Base-by-base conservation (phyloP, 2,329 filamentous ascomycete species). In the Orbilia ellipsospora region DNA sequence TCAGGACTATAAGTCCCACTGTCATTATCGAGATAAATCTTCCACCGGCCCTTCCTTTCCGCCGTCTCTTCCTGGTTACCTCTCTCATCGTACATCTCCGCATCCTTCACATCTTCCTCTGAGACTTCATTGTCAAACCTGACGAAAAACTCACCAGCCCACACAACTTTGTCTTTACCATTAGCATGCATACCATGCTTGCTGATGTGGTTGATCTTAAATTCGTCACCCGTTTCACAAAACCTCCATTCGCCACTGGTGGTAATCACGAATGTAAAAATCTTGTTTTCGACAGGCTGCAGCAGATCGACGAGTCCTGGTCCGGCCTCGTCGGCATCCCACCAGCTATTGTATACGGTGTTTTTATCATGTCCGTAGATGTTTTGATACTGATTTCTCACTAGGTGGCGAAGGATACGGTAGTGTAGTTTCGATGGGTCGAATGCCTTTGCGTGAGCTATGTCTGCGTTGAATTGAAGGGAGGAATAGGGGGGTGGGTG, bases 101-200 rank as follows among this genome's bases (percentile, higher is more conserved):
- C 65, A 36, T 77, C 62, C 6, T 16, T 28, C 18, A 57, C 42
- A n/a, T 77, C 61, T 5, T 60, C 54, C 16, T 48, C 54, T 0
- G 62, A 28, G 16, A 50, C 28, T 4, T 57, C 54, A 8, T 31
- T 36, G 6, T 72, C 67, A 13, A 57, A 59, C 7, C 72, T 60
- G 40, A 72, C 16, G 26, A 77, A 77, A 31, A 77, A 77, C 52
- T 77, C 73, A 0, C 73, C 73, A 16, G 44, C 57, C 73, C 73
- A 77, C 4, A 56, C 62, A 51, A 77, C 73, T n/a, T 52, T 77
- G 0, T 28, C 55, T 4, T 62, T n/a, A 1, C 65, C 66, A 42
- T 77, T 44, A 15, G 73, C 56, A 26, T 72, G 73, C 73, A 77
- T 77, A 6, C 73, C 67, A 20, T 77, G 73, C 31, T 77, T 77